Conservation (phyloP, 371 early-diverging fungal genomes). For the Chytridiales sp. region DNA sequence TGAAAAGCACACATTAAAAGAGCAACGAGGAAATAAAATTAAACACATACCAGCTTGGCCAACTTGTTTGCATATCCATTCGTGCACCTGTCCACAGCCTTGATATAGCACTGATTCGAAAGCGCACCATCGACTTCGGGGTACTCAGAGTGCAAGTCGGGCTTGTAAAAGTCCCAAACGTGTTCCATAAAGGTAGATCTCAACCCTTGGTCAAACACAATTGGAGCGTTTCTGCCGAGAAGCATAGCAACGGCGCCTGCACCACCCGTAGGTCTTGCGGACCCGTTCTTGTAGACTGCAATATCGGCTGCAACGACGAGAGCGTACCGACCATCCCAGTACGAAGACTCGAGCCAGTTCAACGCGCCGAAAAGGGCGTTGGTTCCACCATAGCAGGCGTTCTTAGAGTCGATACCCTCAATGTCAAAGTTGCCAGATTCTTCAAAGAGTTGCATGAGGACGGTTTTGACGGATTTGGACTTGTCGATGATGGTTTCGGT, state of each 20-base stretch:
- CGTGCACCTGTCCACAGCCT: slow-evolving; percentile 89
- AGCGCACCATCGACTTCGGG: slow-evolving; percentile 93
- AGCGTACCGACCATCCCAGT: slow-evolving; percentile 39
- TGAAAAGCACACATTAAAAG: neutral
- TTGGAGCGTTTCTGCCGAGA: slow-evolving; percentile 91
- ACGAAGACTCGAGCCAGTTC: slow-evolving; percentile 92
- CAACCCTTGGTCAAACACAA: slow-evolving; percentile 88
- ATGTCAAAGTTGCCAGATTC: slow-evolving; percentile 89
- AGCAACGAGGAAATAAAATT: neutral
- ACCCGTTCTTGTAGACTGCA: slow-evolving; percentile 91
- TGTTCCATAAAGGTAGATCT: slow-evolving; percentile 94
- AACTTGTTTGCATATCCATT: slow-evolving; percentile 77
- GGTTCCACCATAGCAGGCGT: slow-evolving; percentile 99
- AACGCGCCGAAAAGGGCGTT: slow-evolving; percentile 93
- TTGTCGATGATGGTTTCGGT: slow-evolving; percentile 98
- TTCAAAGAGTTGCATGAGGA: slow-evolving; percentile 90
- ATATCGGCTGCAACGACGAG: slow-evolving; percentile 96
- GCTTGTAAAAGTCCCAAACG: slow-evolving; percentile 98
- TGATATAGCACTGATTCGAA: slow-evolving; percentile 88
- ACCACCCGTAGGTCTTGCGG: slow-evolving; percentile 94
- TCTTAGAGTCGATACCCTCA: slow-evolving; percentile 96
- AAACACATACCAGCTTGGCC: slow-evolving; percentile 30
- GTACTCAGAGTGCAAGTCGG: slow-evolving; percentile 92
- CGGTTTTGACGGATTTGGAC: slow-evolving; percentile 95
- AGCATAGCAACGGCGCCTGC: slow-evolving; percentile 94